These are phyloP conservation scores for Firmiana major DNA, from an alignment of 345 rosid species.

Conservation along the genomic window DNA sequence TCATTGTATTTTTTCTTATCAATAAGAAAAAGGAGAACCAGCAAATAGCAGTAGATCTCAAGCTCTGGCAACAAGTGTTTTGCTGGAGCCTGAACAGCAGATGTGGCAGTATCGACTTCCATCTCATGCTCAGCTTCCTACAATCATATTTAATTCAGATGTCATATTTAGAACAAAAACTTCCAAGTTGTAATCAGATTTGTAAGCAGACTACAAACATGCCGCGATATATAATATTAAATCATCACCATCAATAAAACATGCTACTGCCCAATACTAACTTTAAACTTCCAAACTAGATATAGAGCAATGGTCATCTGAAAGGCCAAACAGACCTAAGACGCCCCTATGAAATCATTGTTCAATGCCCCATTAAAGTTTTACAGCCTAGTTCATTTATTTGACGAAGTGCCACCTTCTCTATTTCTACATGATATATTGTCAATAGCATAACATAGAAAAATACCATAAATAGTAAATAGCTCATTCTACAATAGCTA, in stretches of 20 bases:
- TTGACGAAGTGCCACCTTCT: not conserved
- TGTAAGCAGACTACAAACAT: not conserved
- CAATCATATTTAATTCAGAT: not conserved
- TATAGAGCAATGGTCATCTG: not conserved
- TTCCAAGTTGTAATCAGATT: not conserved
- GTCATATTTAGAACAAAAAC: not conserved
- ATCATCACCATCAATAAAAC: not conserved
- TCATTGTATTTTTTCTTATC: constrained; percentile 71
- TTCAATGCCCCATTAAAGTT: not conserved
- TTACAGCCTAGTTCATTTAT: not conserved
- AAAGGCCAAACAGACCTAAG: not conserved
- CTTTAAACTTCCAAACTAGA: not conserved
- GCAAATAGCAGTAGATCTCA: constrained; percentile 67
- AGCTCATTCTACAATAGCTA: not conserved
- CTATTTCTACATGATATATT: not conserved
- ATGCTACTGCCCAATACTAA: not conserved
- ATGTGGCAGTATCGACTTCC: constrained; percentile 84
- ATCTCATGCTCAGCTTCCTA: constrained; percentile 76
- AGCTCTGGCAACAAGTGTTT: constrained; percentile 69
- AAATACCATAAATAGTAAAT: not conserved
- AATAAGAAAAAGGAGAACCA: constrained; percentile 69
- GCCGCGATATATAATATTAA: not conserved
- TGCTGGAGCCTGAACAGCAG: constrained; percentile 40
- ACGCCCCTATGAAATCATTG: not conserved
- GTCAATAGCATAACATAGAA: not conserved